These are phyloP conservation scores for Bodo saltans DNA, from an alignment of 78 protist species.

Conservation along the genomic window DNA sequence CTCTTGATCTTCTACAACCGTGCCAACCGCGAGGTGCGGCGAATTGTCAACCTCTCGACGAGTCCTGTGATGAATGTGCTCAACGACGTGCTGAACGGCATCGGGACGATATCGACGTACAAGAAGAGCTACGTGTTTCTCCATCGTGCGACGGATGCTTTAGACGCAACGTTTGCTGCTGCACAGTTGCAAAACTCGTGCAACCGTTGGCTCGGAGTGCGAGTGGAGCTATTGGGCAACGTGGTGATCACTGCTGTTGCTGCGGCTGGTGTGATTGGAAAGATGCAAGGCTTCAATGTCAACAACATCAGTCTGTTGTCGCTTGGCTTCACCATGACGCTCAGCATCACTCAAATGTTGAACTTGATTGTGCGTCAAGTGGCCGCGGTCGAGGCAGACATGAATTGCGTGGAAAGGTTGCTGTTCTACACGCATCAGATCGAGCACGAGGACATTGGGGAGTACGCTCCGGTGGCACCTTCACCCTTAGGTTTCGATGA, in stretches of 20 bases:
- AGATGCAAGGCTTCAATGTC: background rate
- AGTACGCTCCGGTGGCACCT: background rate
- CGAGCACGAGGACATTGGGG: background rate
- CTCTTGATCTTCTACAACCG: background rate
- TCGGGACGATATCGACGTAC: conserved; percentile 80
- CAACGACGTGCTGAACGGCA: conserved; percentile 79
- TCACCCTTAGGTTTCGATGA: conserved; percentile 7
- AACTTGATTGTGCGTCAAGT: conserved; percentile 9
- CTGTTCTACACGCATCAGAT: conserved; percentile 22
- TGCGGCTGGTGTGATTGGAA: background rate
- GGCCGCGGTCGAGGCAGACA: conserved; percentile 30
- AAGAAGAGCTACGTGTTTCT: background rate
- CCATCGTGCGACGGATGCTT: background rate
- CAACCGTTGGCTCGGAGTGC: conserved; percentile 19
- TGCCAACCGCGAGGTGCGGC: conserved; percentile 6
- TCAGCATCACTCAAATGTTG: background rate
- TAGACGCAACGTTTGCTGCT: conserved; percentile 5
- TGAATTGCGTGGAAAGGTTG: conserved; percentile 27
- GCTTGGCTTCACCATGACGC: conserved; percentile 16
- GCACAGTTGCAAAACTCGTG: background rate
- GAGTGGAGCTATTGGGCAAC: conserved; percentile 26
- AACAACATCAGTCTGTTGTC: conserved; percentile 5
- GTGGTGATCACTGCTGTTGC: background rate
- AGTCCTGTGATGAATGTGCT: conserved; percentile 82
- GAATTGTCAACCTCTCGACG: conserved; percentile 11